Base-by-base conservation (phyloP, 176 grass and related monocot species). In the Guadua angustifolia region DNA sequence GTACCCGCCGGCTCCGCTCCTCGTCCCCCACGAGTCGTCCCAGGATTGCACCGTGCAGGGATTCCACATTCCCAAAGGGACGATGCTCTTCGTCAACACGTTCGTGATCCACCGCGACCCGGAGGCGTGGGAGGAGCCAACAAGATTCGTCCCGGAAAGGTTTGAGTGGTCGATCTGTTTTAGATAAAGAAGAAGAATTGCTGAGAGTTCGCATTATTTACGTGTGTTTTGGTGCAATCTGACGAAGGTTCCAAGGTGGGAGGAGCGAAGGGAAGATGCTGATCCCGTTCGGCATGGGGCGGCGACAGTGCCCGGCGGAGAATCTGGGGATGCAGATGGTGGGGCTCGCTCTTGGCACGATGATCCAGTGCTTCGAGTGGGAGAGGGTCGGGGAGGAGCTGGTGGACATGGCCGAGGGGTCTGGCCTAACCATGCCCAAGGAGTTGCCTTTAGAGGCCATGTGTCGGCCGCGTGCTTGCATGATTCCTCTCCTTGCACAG, bases 281-380 rank as follows among this genome's bases (percentile, higher is more conserved):
- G 45, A 85, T 80, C 52, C 87, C 82, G 1, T 89, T 89, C 74
- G 87, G 87, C 7, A 80, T 89, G 87, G 87, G 82, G 12, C 70
- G 82, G 22, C 70, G 82, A 3, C 42, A 52, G 0, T 89, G 87
- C 46, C 87, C 75, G 0, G 82, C 52, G 8, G 81, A 79, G 81
- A 72, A 84, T 19, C 10, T 89, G 21, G 87, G 81, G 4, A 89
- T 84, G 81, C 49, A 71, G 58, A 89, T 80, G 87, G 81, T 84
- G 0, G 81, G 81, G 10, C 78, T 89, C 10, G 82, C 81, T 39
- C 81, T 85, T 25, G 87, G 87, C 9, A 89, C 87, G 0, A 55
- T 89, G 81, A 89, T 89, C 56, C 87, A 89, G 66, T 89, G 87
- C 44, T 89, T 89, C 17, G 57, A 89, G 0, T 89, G 82, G 82